Evolutionary conservation across 148 eudicot species (phyloP).

Genomic region (Cornus suecica): DNA sequence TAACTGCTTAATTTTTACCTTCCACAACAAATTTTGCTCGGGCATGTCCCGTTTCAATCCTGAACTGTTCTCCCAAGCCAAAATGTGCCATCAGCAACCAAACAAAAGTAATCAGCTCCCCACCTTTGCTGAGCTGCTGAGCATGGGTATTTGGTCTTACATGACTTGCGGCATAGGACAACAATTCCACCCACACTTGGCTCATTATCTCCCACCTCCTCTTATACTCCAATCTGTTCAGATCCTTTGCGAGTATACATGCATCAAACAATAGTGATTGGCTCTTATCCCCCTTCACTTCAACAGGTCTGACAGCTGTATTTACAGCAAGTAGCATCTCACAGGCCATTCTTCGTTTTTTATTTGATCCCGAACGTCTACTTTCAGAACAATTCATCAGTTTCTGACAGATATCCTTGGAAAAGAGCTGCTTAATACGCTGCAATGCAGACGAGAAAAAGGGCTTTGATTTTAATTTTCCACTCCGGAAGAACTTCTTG

Average conservation of each 20-base stretch:
- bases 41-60: conserved; percentile 23
- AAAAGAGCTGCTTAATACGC: too few relatives aligned
- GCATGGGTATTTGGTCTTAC: conserved; percentile 24
- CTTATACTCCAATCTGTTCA: neutral
- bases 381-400: neutral
- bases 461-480: neutral
- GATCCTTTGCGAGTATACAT: conserved; percentile 12
- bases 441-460: neutral
- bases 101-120: conserved; percentile 24
- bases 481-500: neutral
- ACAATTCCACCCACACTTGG: conserved; percentile 24
- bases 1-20: neutral
- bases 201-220: conserved; percentile 10
- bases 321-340: neutral
- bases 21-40: conserved; percentile 22
- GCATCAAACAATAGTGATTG: conserved; percentile 25
- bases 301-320: conserved; percentile 3
- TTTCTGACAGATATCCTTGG: neutral
- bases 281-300: conserved; percentile 25
- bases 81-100: conserved; percentile 32
- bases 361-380: neutral
- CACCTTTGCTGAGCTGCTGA: conserved; percentile 22
- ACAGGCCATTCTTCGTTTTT: neutral
- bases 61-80: conserved; percentile 30
- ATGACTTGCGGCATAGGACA: conserved; percentile 31